A percentile compares a stretch with the other conserved stretches of the same genome.
phyloP scores from a whole-genome alignment of 129 eudicot genomes.

The Escallonia rubra region DNA sequence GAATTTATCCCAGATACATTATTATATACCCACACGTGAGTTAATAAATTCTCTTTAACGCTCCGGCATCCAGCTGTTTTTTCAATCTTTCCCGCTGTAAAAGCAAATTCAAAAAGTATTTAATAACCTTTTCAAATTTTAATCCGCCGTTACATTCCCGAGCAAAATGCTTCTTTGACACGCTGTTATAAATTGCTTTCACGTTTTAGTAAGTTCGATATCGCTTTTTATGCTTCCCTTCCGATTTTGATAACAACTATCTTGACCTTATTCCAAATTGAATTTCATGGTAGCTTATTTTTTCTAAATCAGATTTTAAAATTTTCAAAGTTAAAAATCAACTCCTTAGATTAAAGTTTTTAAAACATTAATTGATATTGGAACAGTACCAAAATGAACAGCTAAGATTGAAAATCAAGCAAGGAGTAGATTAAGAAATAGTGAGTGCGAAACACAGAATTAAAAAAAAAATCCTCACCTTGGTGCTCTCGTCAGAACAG shows the following conservation, averaged over 20 bases:
- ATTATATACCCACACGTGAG: slow-evolving; percentile 50
- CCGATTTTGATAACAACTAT: no score
- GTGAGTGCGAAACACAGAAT: slow-evolving; percentile 4
- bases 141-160: no score
- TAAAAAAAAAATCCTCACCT: slow-evolving; percentile 39
- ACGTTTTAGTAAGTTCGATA: no score
- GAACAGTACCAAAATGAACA: background rate
- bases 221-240: no score
- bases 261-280: no score
- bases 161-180: no score
- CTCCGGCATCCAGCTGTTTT: slow-evolving; percentile 25
- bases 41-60: slow-evolving; percentile 6
- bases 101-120: slow-evolving; percentile 9
- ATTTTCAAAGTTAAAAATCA: background rate
- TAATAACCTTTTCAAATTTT: no score
- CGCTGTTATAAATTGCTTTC: no score
- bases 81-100: slow-evolving; percentile 40
- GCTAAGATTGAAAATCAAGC: no score
- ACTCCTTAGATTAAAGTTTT: background rate
- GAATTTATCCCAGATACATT: slow-evolving; percentile 3
- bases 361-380: background rate
- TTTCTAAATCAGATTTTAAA: background rate
- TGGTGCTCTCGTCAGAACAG: slow-evolving; percentile 24
- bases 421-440: background rate
- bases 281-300: no score